Conservation (phyloP, 208 protist genomes). For the Wallacemonas sp. region DNA sequence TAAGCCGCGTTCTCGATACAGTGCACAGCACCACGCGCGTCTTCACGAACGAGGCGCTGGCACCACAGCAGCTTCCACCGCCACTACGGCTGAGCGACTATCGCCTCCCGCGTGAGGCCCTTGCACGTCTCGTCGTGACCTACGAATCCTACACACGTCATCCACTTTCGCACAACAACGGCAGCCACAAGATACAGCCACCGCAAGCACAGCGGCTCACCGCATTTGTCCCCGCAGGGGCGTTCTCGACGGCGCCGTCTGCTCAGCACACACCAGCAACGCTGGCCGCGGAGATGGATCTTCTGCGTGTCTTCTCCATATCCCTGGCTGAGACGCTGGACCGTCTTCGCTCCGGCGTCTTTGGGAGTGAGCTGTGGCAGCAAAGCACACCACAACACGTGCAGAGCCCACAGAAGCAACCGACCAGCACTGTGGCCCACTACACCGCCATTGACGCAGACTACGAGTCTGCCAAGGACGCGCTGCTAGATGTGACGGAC, state of each 20-base stretch:
- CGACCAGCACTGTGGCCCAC: slow-evolving; percentile 50
- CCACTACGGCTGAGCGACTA: slow-evolving; percentile 72
- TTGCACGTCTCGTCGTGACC: slow-evolving; percentile 34
- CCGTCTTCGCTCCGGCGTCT: slow-evolving; percentile 14
- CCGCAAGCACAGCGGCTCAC: neutral
- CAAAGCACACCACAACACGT: slow-evolving; percentile 9
- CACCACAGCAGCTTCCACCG: slow-evolving; percentile 46
- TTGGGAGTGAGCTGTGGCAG: neutral
- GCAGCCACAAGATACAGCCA: neutral
- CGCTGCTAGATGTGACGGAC: slow-evolving; percentile 9
- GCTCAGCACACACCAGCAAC: neutral
- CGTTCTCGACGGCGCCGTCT: neutral
- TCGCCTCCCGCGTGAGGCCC: slow-evolving; percentile 33
- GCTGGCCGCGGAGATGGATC: slow-evolving; percentile 44
- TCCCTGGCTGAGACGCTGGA: slow-evolving; percentile 39
- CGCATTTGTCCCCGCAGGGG: neutral
- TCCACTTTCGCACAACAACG: neutral
- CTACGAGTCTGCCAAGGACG: slow-evolving; percentile 39
- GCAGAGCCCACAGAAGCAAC: too few species aligned
- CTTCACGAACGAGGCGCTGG: slow-evolving; percentile 51
- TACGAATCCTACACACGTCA: slow-evolving; percentile 28
- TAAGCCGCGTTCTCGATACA: slow-evolving; percentile 12
- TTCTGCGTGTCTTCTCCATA: slow-evolving; percentile 43
- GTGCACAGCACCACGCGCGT: slow-evolving; percentile 12
- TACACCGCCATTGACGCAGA: slow-evolving; percentile 62